Evolutionary conservation across 2,329 filamentous ascomycete genomes (phyloP), one percentile per base, ranked within the genome.

Genomic region (Aspergillus sp.): DNA sequence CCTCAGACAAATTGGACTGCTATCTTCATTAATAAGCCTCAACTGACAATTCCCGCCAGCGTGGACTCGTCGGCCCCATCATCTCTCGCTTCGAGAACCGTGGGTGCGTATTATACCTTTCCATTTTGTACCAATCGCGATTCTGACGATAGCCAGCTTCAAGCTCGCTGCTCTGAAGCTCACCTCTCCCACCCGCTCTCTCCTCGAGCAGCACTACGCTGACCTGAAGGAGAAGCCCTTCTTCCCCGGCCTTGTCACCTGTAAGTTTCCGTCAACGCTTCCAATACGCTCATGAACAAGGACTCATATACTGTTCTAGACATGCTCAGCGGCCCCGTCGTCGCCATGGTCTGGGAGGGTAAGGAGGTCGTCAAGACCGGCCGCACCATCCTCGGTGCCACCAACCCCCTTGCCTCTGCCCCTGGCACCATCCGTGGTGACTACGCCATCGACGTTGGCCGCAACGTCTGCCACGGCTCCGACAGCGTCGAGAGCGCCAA

Each of bases 381-480:
- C 81, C 93, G 95, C 77, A 77, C 83, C 80, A 88, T 99, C 79
- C 92, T 99, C 79, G 95, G 95, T 82, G 95, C 95, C 82, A 99
- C 95, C 86, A 98, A 99, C 90, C 95, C 95, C 74, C 86, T 95
- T 67, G 90, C 89, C 76, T 98, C 93, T 57, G 87, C 89, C 73
- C 95, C 95, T 65, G 95, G 95, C 78, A 99, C 95, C 83, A 99
- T 99, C 86, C 93, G 95, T 83, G 93, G 92, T 80, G 89, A 93
- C 84, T 92, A 79, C 79, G 89, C 90, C 79, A 90, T 93, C 71
- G 88, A 91, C 72, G 89, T 92, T 76, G 95, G 95, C 82, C 91
- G 93, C 80, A 99, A 99, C 85, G 92, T 98, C 83, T 98, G 93
- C 90, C 95, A 99, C 88, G 95, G 95, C 78, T 97, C 92, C 80